Evolutionary conservation across 1,139 yeast genomes (phyloP).

Genomic region (Candida labiduridarum): DNA sequence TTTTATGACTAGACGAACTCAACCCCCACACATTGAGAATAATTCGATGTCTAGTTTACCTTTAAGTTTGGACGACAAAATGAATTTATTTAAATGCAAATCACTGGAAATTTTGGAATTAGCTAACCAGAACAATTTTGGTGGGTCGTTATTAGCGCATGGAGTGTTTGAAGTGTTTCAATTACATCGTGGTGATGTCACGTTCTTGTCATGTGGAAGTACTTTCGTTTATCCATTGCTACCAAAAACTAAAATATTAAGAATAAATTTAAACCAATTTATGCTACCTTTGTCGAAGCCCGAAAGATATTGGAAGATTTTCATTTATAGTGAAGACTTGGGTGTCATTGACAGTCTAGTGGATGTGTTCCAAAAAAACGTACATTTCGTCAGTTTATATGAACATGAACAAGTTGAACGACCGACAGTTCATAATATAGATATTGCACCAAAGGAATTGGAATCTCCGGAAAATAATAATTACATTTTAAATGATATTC

Average conservation of each 20-base stretch:
- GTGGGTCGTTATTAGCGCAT: slow-evolving; percentile 56
- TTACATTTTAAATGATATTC: slow-evolving; percentile 28
- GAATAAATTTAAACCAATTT: slow-evolving; percentile 55
- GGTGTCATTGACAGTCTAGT: slow-evolving; percentile 39
- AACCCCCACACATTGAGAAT: not conserved
- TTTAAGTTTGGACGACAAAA: slow-evolving; percentile 37
- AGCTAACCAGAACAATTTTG: slow-evolving; percentile 32
- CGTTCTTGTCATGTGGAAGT: slow-evolving; percentile 63
- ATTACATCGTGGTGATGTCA: slow-evolving; percentile 61
- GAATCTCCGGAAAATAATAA: slow-evolving; percentile 1
- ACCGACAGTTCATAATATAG: not conserved
- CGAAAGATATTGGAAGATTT: slow-evolving; percentile 70
- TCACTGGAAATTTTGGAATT: slow-evolving; percentile 46
- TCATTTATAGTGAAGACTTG: slow-evolving; percentile 41
- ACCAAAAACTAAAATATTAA: slow-evolving; percentile 58
- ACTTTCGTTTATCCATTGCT: slow-evolving; percentile 62
- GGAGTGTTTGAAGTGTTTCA: slow-evolving; percentile 69
- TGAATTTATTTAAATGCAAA: slow-evolving; percentile 38
- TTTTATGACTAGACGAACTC: not conserved
- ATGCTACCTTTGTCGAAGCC: slow-evolving; percentile 70
- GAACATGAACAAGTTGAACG: slow-evolving; percentile 15
- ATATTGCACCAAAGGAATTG: slow-evolving; percentile 5
- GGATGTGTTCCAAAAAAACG: slow-evolving; percentile 37
- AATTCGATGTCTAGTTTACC: not conserved
- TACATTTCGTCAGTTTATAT: slow-evolving; percentile 49